Evolutionary conservation across 1,284 basidiomycete species (phyloP).

Genomic region (Xerocomus amazonicus): DNA sequence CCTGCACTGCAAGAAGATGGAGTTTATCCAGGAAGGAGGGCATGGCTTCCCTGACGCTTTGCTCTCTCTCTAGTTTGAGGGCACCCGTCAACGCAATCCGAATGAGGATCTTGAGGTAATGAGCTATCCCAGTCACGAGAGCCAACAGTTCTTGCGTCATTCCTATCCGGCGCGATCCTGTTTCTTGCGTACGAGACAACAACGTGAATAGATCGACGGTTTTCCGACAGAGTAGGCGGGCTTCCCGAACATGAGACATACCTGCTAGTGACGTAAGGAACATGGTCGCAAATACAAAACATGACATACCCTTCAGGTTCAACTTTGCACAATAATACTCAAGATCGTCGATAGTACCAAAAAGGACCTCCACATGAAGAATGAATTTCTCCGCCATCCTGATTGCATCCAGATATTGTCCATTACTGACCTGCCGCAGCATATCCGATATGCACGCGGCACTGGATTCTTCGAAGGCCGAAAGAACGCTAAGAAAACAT

Average conservation of each 20-base stretch:
- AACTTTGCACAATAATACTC: constrained; percentile 86
- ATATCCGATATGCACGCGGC: constrained; percentile 99
- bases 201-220: constrained; percentile 98
- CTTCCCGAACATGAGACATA: constrained; percentile 97
- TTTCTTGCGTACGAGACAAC: constrained; percentile 94
- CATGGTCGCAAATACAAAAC: constrained; percentile 6
- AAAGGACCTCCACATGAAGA: constrained; percentile 96
- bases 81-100: constrained; percentile 96
- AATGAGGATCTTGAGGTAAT: constrained; percentile 99
- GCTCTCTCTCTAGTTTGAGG: constrained; percentile 91
- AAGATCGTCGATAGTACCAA: constrained; percentile 95
- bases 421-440: constrained; percentile 95
- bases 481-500: constrained; percentile 66
- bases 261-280: constrained; percentile 47
- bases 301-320: constrained; percentile 73
- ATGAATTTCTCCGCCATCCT: constrained; percentile 99
- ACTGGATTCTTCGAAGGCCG: constrained; percentile 97
- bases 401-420: constrained; percentile 94
- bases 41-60: constrained; percentile 80
- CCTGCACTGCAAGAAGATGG: constrained; percentile 86
- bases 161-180: constrained; percentile 83
- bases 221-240: constrained; percentile 97
- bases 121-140: constrained; percentile 96
- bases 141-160: constrained; percentile 98
- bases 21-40: constrained; percentile 88